Conservation (phyloP, 306 rosid genomes). For the Trichosanthes cucumerina region DNA sequence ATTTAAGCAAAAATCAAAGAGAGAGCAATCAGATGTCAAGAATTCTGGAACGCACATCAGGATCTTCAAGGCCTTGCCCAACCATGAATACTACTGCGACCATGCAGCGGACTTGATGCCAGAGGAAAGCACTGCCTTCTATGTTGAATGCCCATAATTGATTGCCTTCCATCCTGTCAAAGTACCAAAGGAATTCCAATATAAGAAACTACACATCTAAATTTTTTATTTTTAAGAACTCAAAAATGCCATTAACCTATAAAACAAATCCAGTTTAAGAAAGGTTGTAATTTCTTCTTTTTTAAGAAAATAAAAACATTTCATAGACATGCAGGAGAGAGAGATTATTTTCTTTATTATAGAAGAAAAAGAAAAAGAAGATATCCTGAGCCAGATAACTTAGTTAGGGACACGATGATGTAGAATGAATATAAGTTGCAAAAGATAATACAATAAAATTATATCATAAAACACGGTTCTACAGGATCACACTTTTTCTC, state of each 20-base stretch:
- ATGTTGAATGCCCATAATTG: constrained; percentile 69
- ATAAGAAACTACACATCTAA: neutral
- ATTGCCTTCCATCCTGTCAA: constrained; percentile 49
- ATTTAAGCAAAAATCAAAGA: neutral
- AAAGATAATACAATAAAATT: neutral
- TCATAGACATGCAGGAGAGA: neutral
- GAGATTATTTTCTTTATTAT: neutral
- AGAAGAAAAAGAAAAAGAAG: neutral
- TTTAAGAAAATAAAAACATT: neutral
- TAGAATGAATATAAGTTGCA: neutral
- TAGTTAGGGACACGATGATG: neutral
- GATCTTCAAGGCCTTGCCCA: constrained; percentile 82
- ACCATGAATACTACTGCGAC: constrained; percentile 73
- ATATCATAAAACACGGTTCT: neutral
- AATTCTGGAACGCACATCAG: constrained; percentile 48
- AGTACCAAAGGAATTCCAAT: constrained; percentile 16
- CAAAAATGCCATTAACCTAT: too few relatives aligned
- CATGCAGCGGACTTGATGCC: constrained; percentile 99
- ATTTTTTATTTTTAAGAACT: neutral
- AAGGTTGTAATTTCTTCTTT: too few relatives aligned
- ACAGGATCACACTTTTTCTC: neutral
- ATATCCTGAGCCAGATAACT: neutral
- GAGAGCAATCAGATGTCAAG: constrained; percentile 15
- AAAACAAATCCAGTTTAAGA: too few relatives aligned
- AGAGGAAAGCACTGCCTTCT: constrained; percentile 83